Evolutionary conservation across 192 early-diverging fungal genomes (phyloP).

Genomic region (Backusella morwellensis): DNA sequence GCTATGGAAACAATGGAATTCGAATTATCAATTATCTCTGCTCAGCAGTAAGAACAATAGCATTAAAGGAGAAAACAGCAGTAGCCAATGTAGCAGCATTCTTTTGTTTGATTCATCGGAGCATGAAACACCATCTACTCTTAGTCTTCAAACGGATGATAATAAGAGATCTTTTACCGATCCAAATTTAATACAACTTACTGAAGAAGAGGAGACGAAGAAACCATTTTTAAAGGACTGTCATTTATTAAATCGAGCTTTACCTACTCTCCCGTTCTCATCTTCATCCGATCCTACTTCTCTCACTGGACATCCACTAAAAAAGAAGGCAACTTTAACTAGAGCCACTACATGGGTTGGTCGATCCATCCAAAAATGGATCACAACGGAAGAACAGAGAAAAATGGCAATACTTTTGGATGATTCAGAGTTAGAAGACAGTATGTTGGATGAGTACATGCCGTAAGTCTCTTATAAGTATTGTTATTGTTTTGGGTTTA

Average conservation of each 20-base stretch:
- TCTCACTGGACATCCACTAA: background rate
- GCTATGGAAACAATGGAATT: constrained; percentile 1
- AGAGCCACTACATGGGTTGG: constrained; percentile 12
- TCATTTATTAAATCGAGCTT: background rate
- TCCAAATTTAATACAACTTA: background rate
- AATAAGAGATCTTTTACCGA: background rate
- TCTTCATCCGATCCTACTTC: background rate
- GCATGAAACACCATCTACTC: background rate
- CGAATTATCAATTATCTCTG: background rate
- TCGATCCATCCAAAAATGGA: constrained; percentile 1
- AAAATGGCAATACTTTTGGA: constrained; percentile 7
- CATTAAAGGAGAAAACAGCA: background rate
- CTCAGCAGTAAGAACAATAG: background rate
- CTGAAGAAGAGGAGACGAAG: background rate
- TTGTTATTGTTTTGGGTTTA: background rate
- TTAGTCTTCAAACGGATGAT: background rate
- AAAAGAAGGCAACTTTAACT: background rate
- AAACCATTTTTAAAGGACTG: background rate
- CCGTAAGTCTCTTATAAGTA: background rate
- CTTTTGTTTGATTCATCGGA: constrained; percentile 7
- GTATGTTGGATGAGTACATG: background rate
- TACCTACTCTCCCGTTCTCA: background rate
- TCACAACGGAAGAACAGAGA: constrained; percentile 3
- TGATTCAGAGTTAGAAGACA: constrained; percentile 2
- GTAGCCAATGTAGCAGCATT: background rate